These are phyloP conservation scores for Alloteropsis semialata DNA, from an alignment of 176 grass and related monocot species.

Conservation along the genomic window DNA sequence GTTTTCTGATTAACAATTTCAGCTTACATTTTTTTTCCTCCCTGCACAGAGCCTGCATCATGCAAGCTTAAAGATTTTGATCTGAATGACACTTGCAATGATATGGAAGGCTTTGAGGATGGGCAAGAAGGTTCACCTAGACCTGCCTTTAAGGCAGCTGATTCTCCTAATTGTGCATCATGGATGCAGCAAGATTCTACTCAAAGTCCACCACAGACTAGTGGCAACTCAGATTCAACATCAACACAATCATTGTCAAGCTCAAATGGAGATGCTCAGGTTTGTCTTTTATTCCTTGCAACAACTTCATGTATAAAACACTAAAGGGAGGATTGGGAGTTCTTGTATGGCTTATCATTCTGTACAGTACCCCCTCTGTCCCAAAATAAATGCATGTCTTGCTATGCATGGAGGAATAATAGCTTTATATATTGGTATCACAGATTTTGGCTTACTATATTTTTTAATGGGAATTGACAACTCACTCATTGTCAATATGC, in stretches of 20 bases:
- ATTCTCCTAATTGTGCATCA: slow-evolving; percentile 63
- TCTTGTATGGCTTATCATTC: background rate
- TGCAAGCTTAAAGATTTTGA: slow-evolving; percentile 84
- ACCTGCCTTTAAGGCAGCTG: slow-evolving; percentile 31
- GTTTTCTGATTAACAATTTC: slow-evolving; percentile 12
- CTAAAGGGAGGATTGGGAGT: background rate
- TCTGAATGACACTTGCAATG: slow-evolving; percentile 82
- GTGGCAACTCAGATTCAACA: slow-evolving; percentile 84
- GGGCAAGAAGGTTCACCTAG: slow-evolving; percentile 40
- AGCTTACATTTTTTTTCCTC: background rate
- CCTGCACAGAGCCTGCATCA: slow-evolving; percentile 47
- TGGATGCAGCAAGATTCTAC: slow-evolving; percentile 65
- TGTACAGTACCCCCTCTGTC: no score
- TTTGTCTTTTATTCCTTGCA: slow-evolving; percentile 37
- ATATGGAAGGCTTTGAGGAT: slow-evolving; percentile 65
- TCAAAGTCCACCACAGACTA: slow-evolving; percentile 76
- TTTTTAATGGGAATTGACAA: background rate
- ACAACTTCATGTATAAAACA: slow-evolving; percentile 6
- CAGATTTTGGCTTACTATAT: background rate
- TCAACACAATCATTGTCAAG: slow-evolving; percentile 85
- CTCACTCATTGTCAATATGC: background rate
- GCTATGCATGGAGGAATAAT: no score
- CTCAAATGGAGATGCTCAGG: slow-evolving; percentile 92
- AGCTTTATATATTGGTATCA: slow-evolving; percentile 5
- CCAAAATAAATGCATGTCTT: no score